phyloP scores from a whole-genome alignment of 1,284 basidiomycete genomes.

The Ceratobasidium sp. region DNA sequence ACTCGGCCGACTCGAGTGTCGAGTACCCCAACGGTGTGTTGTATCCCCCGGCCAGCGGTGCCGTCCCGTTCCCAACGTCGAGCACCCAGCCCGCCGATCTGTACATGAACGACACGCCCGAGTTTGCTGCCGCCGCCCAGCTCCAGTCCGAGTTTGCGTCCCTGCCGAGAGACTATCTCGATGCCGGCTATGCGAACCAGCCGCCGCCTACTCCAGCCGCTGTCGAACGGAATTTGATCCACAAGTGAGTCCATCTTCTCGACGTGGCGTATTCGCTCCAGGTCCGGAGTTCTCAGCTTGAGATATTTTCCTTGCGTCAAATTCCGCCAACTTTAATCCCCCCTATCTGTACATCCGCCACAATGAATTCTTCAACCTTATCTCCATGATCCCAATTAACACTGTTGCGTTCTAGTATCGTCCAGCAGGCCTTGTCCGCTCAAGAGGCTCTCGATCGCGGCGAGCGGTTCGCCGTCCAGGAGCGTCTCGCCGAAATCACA shows the following conservation, averaged over 20 bases:
- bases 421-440: constrained; percentile 39
- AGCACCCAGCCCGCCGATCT: constrained; percentile 14
- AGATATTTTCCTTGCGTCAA: constrained; percentile 4
- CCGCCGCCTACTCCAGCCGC: neutral
- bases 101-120: constrained; percentile 18
- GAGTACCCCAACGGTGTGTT: constrained; percentile 37
- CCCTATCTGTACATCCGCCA: constrained; percentile 28
- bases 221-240: constrained; percentile 27
- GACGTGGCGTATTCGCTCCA: constrained; percentile 35
- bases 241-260: constrained; percentile 38
- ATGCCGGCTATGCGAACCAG: constrained; percentile 9
- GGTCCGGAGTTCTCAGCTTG: constrained; percentile 9
- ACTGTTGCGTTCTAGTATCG: constrained; percentile 32
- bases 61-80: constrained; percentile 7
- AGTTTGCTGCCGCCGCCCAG: neutral
- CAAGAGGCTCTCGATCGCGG: constrained; percentile 41
- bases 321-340: constrained; percentile 36
- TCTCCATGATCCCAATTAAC: constrained; percentile 23
- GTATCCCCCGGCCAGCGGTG: constrained; percentile 15
- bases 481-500: constrained; percentile 42
- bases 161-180: constrained; percentile 13
- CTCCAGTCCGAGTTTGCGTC: too few relatives aligned
- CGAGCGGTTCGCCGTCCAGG: constrained; percentile 29
- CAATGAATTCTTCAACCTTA: constrained; percentile 26
- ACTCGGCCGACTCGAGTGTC: constrained; percentile 23